These are phyloP conservation scores for Teunomyces kruisii DNA, from an alignment of 805 yeast genomes.

Conservation along the genomic window DNA sequence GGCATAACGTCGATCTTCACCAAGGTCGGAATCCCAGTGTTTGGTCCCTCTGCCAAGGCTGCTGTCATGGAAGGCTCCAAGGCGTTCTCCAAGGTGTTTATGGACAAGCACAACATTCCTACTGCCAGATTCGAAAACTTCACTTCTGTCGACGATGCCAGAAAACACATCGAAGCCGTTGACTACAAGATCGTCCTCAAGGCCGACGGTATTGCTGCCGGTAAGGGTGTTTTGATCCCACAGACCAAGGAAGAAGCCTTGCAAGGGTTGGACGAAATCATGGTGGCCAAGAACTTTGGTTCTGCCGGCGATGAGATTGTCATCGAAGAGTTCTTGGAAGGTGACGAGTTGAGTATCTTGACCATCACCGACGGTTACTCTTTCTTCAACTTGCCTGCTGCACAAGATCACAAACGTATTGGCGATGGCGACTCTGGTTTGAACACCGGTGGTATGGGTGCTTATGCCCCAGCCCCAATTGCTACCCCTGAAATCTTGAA, in stretches of 20 bases:
- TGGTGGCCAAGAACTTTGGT: conserved; percentile 89
- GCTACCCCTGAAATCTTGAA: conserved; percentile 75
- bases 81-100: conserved; percentile 89
- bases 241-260: conserved; percentile 78
- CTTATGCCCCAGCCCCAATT: conserved; percentile 96
- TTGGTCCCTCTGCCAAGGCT: conserved; percentile 92
- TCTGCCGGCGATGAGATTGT: conserved; percentile 91
- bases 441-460: conserved; percentile 99
- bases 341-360: conserved; percentile 92
- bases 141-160: conserved; percentile 73
- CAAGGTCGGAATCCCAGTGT: conserved; percentile 88
- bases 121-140: conserved; percentile 90
- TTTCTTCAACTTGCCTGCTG: conserved; percentile 87
- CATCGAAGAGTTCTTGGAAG: conserved; percentile 92
- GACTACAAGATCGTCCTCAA: conserved; percentile 84
- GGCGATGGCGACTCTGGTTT: conserved; percentile 93
- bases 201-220: conserved; percentile 98
- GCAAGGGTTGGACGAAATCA: conserved; percentile 79
- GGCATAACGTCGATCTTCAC: conserved; percentile 77
- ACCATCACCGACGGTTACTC: conserved; percentile 94
- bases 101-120: conserved; percentile 90
- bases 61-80: conserved; percentile 97
- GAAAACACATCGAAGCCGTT: conserved; percentile 59
- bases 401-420: conserved; percentile 96
- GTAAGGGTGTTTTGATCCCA: conserved; percentile 97